Evolutionary conservation across 805 yeast species (phyloP), one percentile per base, ranked within the genome.

Genomic region (Candida silvatica): DNA sequence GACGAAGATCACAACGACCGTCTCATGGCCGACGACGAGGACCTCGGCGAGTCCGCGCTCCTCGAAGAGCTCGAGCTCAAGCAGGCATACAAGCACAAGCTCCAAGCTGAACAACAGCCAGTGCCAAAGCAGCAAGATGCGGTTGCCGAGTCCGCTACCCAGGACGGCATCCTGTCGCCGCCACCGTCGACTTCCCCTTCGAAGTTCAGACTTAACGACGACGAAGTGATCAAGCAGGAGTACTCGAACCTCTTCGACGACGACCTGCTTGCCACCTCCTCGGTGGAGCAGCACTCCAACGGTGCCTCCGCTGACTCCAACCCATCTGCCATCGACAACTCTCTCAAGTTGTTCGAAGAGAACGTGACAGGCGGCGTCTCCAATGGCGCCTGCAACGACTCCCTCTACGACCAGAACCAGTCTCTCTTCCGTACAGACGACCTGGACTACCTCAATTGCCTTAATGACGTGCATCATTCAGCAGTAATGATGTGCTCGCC

Each of bases 381-480:
- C 9, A n/a, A 23, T 23, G 26, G n/a, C 12, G 12, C n/a, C 26
- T n/a, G 12, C n/a, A 9, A 9, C 26, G 12, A 22, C 24, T 22
- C 24, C 7, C 24, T 22, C 24, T 22, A 22, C 12, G 31, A 26
- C 16, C 14, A 17, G 4, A n/a, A 11, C 11, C 16, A 26, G 9
- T 31, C 20, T 25, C 16, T 33, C 20, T 27, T 33, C 16, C 31
- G 19, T 17, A 6, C 31, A 14, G 35, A 40, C 37, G 27, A 38
- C 27, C 47, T 54, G 51, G 54, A 51, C 38, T 52, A 45, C 49
- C 53, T 49, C 46, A 48, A 56, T 44, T 51, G 54, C 45, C 53
- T 50, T 56, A 56, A 57, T 50, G 51, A 52, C 48, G 60, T 58
- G 63, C 63, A 58, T 54, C 59, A 54, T 58, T 59, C 62, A 58